Percentiles rank a stretch among this genome's conserved stretches.
Evolutionary conservation across 164 flowering plant species (phyloP).

Genomic region (Tetracentron sinense): DNA sequence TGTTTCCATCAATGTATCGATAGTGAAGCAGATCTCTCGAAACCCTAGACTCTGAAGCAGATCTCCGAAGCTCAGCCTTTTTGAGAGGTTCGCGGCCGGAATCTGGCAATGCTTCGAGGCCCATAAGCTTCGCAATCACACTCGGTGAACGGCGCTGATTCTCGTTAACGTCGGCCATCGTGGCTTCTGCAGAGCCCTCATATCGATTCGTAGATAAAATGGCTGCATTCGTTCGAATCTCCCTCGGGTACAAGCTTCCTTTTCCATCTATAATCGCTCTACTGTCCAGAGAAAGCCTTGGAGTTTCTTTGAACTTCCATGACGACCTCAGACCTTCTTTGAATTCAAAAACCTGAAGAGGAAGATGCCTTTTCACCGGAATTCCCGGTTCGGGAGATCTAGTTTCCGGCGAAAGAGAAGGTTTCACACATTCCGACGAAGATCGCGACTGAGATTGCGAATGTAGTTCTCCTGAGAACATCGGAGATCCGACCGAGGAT

Average conservation of each 20-base stretch:
- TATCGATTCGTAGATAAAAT: conserved; percentile 21
- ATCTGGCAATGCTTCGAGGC: conserved; percentile 55
- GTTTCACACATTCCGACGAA: conserved; percentile 9
- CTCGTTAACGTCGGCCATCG: conserved; percentile 28
- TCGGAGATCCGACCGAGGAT: conserved; percentile 34
- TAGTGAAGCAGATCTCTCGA: conserved; percentile 42
- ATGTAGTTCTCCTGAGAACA: conserved; percentile 17
- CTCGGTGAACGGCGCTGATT: conserved; percentile 60
- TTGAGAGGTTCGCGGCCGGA: conserved; percentile 29
- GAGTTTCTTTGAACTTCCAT: conserved; percentile 82
- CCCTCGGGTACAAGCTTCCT: conserved; percentile 60
- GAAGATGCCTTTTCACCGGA: conserved; percentile 24
- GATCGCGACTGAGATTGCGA: conserved; percentile 9
- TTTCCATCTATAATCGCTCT: conserved; percentile 69
- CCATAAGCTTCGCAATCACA: conserved; percentile 85
- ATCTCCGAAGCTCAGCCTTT: conserved; percentile 70
- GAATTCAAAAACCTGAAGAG: conserved; percentile 48
- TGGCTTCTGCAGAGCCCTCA: conserved; percentile 5
- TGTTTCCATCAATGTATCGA: conserved; percentile 36
- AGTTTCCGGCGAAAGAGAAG: conserved; percentile 15
- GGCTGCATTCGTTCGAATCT: conserved; percentile 47
- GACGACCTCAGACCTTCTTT: conserved; percentile 60
- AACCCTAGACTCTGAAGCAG: conserved; percentile 87
- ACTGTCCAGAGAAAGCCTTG: conserved; percentile 90
- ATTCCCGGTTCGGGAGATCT: conserved; percentile 10